Evolutionary conservation across 306 rosid genomes (phyloP), one percentile per base, ranked within the genome.

Genomic region (Heteromeles arbutifolia): DNA sequence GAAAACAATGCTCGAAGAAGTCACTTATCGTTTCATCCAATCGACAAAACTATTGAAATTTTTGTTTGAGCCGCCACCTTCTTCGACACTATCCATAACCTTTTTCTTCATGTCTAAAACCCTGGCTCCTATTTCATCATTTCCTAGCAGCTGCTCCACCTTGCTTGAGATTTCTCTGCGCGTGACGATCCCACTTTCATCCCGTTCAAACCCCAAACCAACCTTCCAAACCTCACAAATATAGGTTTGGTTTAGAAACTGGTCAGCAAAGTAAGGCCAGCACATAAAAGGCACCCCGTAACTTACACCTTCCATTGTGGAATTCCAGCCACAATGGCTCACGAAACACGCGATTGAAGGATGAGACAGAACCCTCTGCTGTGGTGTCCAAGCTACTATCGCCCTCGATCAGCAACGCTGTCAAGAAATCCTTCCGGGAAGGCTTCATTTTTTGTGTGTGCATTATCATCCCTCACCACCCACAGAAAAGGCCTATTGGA

Each of bases 161-260:
- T 87, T 88, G 28, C 50, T 69, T 66, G 48, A 71, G 41, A 92
- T 87, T 74, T 92, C 97, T 34, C 61, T 65, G 37, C 52, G 65
- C 13, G 67, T 61, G 43, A 87, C 29, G 19, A 84, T 70, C 57
- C 90, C 90, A 48, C 67, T 81, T 69, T 44, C 77, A 65, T 90
- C 77, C 62, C 3, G 17, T 14, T 84, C 64, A 22, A 90, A 63
- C 39, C 54, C 83, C 71, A 87, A 10, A 28, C 96, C 93, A 5
- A 86, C 90, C 79, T 80, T 80, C 87, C 93, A 90, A 41, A 90
- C 77, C 54, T 88, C 96, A 15, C 67, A 28, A 28, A 26, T 62
- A 39, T 62, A 28, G 67, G 21, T 62, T 32, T 62, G n/a, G 31
- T 62, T 62, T 13, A 28, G 9, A 32, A 62, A 62, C 39, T 62